Conservation (phyloP, 2,329 filamentous ascomycete species). For the Diaporthe eres region DNA sequence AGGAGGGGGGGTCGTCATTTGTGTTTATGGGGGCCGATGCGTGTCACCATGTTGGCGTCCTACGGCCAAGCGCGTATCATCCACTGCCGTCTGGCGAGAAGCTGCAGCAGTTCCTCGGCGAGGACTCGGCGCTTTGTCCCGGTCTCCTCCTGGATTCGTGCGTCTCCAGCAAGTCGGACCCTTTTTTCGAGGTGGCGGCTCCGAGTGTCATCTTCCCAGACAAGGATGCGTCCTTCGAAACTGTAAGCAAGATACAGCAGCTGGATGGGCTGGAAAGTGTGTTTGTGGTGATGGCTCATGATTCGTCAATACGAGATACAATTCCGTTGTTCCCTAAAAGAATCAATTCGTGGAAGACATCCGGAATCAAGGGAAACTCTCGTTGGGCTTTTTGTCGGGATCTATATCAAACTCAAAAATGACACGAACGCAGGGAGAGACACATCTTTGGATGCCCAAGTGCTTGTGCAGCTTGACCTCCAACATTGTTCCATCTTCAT, state of each 20-base stretch:
- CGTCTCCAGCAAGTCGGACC: neutral
- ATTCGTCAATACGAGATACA: constrained; percentile 2
- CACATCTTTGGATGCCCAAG: neutral
- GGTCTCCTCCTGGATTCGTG: constrained; percentile 18
- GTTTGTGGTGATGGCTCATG: constrained; percentile 26
- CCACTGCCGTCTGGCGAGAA: constrained; percentile 49
- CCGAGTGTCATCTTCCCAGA: constrained; percentile 14
- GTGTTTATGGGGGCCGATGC: constrained; percentile 46
- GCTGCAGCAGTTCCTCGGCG: neutral
- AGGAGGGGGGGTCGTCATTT: constrained; percentile 43
- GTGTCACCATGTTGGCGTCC: constrained; percentile 51
- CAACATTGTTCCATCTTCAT: neutral
- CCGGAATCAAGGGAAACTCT: neutral
- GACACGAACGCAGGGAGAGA: neutral
- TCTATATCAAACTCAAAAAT: neutral
- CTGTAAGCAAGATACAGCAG: constrained; percentile 25
- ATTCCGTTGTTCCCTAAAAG: constrained; percentile 3
- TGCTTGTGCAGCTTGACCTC: neutral
- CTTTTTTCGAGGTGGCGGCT: constrained; percentile 45
- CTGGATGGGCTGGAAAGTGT: constrained; percentile 17
- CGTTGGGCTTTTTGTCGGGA: constrained; percentile 23
- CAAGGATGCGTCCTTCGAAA: constrained; percentile 20
- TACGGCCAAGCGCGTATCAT: constrained; percentile 52
- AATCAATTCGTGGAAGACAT: constrained; percentile 6
- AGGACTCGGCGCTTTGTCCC: constrained; percentile 1